Evolutionary conservation across 768 basidiomycete genomes (phyloP), one percentile per base, ranked within the genome.

Genomic region (Thelephora aurantiotincta): DNA sequence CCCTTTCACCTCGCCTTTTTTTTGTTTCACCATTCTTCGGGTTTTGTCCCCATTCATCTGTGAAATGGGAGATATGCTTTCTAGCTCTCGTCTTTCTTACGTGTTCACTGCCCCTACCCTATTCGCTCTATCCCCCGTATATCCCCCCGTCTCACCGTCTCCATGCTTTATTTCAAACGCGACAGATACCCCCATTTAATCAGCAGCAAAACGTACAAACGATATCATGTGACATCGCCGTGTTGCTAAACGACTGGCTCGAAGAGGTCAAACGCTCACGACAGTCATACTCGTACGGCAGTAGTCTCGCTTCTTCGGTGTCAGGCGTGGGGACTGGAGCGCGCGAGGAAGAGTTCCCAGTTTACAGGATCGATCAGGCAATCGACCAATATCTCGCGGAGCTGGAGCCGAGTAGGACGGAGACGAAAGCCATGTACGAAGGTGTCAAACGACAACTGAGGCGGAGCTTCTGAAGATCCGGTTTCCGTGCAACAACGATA

Each of bases 101-200:
- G 26, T 30, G 4, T 30, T 30, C 26, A 9, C 26, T 9, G 26
- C 26, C 26, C 26, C 26, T 9, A 30, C 26, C 26, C 26, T 9
- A 30, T 30, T 30, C 26, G 26, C 26, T 30, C 26, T 30, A 30
- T 30, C 26, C 26, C 26, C 9, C 26, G 26, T 30, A 30, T 30
- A 9, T 30, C 26, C 4, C 9, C 26, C 26, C 26, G 26, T 30
- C 26, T 30, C 26, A 30, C 22, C 46, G 23, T 18, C 46, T 7
- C 42, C 14, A 23, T 34, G 12, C 48, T 50, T 19, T 56, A 49
- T 14, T 35, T 7, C 34, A 23, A 45, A 23, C 14, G 50, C 30
- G 33, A 4, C 52, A 88, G 84, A 73, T 88, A 18, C 83, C 87
- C 13, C 85, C 87, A 6, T 91, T 88, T 68, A 85, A 87, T 57